These are phyloP conservation scores for Russula sp. DNA, from an alignment of 768 basidiomycete genomes.

Conservation along the genomic window DNA sequence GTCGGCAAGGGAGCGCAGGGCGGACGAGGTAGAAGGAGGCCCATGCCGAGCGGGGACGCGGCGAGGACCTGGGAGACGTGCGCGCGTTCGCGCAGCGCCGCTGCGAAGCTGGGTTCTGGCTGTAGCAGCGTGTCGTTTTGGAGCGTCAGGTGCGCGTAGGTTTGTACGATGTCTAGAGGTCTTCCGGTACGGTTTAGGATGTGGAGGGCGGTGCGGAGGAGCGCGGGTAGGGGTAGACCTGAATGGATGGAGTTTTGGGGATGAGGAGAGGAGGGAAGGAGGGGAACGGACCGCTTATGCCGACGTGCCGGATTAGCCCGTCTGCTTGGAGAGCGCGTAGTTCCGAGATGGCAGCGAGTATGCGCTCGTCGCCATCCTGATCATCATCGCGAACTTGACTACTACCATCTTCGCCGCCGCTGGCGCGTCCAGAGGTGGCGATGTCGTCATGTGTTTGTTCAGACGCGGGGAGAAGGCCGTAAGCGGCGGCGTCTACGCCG, in stretches of 20 bases:
- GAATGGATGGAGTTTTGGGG: not conserved
- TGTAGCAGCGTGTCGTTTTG: conserved; percentile 53
- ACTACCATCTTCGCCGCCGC: conserved; percentile 15
- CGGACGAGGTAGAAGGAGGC: conserved; percentile 47
- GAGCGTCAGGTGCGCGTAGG: conserved; percentile 74
- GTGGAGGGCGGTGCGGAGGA: conserved; percentile 76
- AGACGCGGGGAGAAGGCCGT: conserved; percentile 57
- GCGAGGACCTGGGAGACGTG: conserved; percentile 59
- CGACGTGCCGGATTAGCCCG: conserved; percentile 65
- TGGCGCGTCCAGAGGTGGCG: no score
- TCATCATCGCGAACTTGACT: not conserved
- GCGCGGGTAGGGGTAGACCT: conserved; percentile 78
- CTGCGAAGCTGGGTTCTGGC: conserved; percentile 45
- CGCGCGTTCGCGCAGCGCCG: conserved; percentile 53
- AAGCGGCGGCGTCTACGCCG: conserved; percentile 43
- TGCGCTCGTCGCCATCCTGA: conserved; percentile 49
- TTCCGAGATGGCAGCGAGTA: conserved; percentile 62
- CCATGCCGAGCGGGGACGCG: conserved; percentile 84
- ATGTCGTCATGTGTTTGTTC: conserved; percentile 50
- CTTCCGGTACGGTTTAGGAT: conserved; percentile 38
- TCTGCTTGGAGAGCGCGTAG: conserved; percentile 62
- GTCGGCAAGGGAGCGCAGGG: conserved; percentile 33
- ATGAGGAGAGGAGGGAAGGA: not conserved
- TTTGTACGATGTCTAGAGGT: conserved; percentile 72
- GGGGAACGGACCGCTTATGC: conserved; percentile 58